Evolutionary conservation across 164 flowering plant genomes (phyloP).

Genomic region (Nelumbo lutea): DNA sequence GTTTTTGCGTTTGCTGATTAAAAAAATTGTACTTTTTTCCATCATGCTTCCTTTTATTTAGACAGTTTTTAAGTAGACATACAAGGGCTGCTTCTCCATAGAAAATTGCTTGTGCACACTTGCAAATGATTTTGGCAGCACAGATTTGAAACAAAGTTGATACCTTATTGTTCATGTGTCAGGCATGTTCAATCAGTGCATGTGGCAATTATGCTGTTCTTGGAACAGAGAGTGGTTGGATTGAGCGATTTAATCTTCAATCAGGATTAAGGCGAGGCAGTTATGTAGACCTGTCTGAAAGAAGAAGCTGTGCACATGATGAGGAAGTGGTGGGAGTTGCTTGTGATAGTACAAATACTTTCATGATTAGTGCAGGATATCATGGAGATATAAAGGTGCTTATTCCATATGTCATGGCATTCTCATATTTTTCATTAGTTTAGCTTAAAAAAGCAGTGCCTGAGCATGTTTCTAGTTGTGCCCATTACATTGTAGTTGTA

Average conservation of each 20-base stretch:
- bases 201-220: constrained; percentile 94
- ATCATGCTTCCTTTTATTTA: neutral
- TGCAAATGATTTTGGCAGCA: too few relatives aligned
- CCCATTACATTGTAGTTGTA: too few relatives aligned
- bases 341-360: constrained; percentile 86
- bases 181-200: constrained; percentile 88
- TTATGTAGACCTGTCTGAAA: constrained; percentile 55
- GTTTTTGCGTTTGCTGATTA: too few relatives aligned
- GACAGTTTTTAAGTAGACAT: neutral
- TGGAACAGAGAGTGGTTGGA: constrained; percentile 97
- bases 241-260: constrained; percentile 93
- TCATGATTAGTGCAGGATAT: constrained; percentile 87
- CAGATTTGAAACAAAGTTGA: neutral
- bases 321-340: constrained; percentile 90
- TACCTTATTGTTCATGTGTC: constrained; percentile 12
- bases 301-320: constrained; percentile 55
- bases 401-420: neutral
- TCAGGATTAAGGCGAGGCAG: constrained; percentile 94
- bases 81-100: neutral
- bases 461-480: neutral
- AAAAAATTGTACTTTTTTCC: too few relatives aligned
- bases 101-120: neutral
- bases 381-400: constrained; percentile 90
- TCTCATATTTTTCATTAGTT: neutral
- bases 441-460: neutral